These are phyloP conservation scores for Paramecium bursaria DNA, from an alignment of 73 alveolate species.

Conservation along the genomic window DNA sequence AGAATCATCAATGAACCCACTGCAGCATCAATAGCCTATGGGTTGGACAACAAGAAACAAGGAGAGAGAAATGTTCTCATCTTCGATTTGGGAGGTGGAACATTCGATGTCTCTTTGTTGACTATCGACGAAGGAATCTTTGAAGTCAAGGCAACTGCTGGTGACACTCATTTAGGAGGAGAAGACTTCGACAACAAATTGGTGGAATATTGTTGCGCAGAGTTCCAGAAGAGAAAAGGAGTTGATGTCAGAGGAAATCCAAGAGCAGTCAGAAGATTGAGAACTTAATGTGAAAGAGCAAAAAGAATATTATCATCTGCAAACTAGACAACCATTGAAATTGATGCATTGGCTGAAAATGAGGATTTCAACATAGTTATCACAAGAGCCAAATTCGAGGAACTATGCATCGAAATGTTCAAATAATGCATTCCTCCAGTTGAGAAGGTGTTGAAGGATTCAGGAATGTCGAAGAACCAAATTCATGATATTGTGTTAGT, in stretches of 20 bases:
- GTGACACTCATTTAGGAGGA: slow-evolving; percentile 96
- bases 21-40: slow-evolving; percentile 95
- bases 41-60: slow-evolving; percentile 80
- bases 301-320: slow-evolving; percentile 91
- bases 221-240: slow-evolving; percentile 85
- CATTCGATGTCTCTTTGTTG: slow-evolving; percentile 91
- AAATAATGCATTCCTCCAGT: slow-evolving; percentile 83
- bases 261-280: slow-evolving; percentile 92
- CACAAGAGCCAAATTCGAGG: slow-evolving; percentile 79
- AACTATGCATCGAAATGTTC: slow-evolving; percentile 76
- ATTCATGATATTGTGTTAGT: slow-evolving; percentile 90
- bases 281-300: slow-evolving; percentile 97
- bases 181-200: slow-evolving; percentile 94
- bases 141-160: slow-evolving; percentile 93
- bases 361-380: slow-evolving; percentile 77
- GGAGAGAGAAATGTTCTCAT: slow-evolving; percentile 81
- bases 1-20: slow-evolving; percentile 94
- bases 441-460: slow-evolving; percentile 73
- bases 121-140: slow-evolving; percentile 92
- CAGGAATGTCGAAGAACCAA: slow-evolving; percentile 79
- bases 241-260: slow-evolving; percentile 82
- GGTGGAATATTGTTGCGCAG: slow-evolving; percentile 74
- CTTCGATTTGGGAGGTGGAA: slow-evolving; percentile 93
- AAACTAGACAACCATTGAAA: slow-evolving; percentile 88
- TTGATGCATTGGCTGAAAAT: slow-evolving; percentile 87